Evolutionary conservation across 495 filamentous ascomycete genomes (phyloP), one percentile per base, ranked within the genome.

Genomic region (Thermochaetoides thermophila): DNA sequence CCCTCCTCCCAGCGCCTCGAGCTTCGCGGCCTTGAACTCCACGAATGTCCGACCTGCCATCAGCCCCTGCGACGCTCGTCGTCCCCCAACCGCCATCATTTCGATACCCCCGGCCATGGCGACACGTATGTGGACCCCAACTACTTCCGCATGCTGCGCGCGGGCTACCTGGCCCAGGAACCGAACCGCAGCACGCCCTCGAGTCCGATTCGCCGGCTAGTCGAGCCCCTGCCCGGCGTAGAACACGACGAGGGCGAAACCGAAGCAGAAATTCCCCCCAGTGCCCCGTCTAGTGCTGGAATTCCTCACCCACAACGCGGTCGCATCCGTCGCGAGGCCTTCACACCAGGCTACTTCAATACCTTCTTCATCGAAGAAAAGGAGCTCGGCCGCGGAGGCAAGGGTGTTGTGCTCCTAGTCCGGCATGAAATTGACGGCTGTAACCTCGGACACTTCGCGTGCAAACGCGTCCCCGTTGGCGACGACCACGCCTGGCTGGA

Each of bases 401-500:
- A 93, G 45, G 89, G 89, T 1, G 85, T 96, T 22, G 89, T 97
- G 2, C 49, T 97, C 35, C 66, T 95, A 8, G 91, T 97, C 8
- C 75, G 76, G 28, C 89, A 97, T 59, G 61, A 93, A 34, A 67
- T 97, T 32, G 89, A 94, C 52, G 74, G 81, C 5, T 84, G 93
- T 21, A 66, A 73, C 10, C 71, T 96, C 5, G 89, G 68, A 1
- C 71, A 92, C 35, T 97, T 93, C 56, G 89, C 89, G 16, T 97
- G 89, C 64, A 97, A 97, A 53, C 73, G 89, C 23, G 84, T 97
- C 1, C 91, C 89, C 3, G 89, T 97, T 10, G 83, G 89, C 15
- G 77, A 97, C 48, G 84, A 96, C 43, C 89, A 93, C 45, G 74
- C 81, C 36, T 97, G 89, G 89, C 58, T 97, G 12, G 81, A 91